Conservation (phyloP, 23 red algal species). For the Gracilaria domingensis region DNA sequence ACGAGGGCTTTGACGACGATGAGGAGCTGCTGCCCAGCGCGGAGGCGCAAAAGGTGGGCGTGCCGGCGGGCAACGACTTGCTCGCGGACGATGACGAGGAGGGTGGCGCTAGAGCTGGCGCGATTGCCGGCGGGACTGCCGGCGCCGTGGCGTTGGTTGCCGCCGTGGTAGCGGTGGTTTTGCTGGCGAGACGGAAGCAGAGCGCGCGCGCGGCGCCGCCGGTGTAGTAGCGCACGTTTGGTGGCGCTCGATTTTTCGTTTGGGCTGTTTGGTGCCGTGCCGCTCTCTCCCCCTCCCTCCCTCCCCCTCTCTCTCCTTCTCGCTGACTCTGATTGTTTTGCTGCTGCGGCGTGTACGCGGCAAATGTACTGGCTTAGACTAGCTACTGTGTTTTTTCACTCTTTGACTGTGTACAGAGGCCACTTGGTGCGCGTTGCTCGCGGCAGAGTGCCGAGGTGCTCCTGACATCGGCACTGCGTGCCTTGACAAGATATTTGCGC, state of each 20-base stretch:
- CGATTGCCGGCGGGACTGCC: neutral
- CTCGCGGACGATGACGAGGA: neutral
- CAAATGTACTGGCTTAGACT: too few species aligned
- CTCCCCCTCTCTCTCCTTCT: too few species aligned
- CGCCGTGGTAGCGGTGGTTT: neutral
- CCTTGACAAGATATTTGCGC: too few species aligned
- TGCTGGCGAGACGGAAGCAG: neutral
- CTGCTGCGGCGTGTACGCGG: too few species aligned
- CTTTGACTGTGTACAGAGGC: too few species aligned
- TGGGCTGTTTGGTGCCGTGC: neutral
- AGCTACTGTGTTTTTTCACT: too few species aligned
- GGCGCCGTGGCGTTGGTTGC: neutral
- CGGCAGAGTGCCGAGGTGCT: too few species aligned
- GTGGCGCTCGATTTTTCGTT: neutral
- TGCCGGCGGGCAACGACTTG: neutral
- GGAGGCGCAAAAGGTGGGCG: neutral
- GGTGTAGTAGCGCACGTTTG: neutral
- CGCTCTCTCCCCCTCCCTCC: too few species aligned
- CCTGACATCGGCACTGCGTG: too few species aligned
- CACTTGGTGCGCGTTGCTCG: neutral
- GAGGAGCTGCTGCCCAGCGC: conserved; percentile 1
- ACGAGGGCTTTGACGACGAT: neutral
- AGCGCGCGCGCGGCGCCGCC: neutral
- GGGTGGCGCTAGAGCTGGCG: neutral
- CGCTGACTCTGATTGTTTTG: too few species aligned